These are phyloP conservation scores for Colletotrichum tanaceti DNA, from an alignment of 2,329 filamentous ascomycete species.

Conservation along the genomic window DNA sequence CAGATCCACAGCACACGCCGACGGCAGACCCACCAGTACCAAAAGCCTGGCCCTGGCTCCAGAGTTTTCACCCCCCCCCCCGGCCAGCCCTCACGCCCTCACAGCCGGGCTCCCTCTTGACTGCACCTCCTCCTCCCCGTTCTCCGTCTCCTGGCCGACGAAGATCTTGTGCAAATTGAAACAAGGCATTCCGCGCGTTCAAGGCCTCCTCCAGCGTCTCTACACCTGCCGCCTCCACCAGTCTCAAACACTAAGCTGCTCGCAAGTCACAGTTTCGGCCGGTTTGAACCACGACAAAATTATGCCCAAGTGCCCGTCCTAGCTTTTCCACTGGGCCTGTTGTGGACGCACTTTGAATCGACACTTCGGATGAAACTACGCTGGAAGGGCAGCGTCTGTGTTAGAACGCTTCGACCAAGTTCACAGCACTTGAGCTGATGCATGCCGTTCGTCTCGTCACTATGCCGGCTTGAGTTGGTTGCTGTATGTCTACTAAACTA, in stretches of 20 bases:
- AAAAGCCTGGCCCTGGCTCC: constrained; percentile 35
- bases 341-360: constrained; percentile 24
- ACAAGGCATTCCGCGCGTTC: constrained; percentile 36
- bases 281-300: constrained; percentile 30
- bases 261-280: constrained; percentile 31
- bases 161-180: constrained; percentile 35
- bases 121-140: constrained; percentile 15
- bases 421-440: constrained; percentile 19
- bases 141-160: constrained; percentile 17
- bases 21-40: constrained; percentile 33
- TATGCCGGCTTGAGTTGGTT: constrained; percentile 19
- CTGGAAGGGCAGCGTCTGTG: constrained; percentile 26
- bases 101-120: constrained; percentile 26
- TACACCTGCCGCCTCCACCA: constrained; percentile 25
- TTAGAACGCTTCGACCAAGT: constrained; percentile 19
- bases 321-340: constrained; percentile 8
- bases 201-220: constrained; percentile 11
- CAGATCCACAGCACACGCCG: constrained; percentile 28
- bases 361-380: constrained; percentile 35
- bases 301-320: constrained; percentile 20
- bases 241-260: constrained; percentile 37
- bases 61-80: constrained; percentile 25
- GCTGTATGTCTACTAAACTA: not conserved
- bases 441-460: constrained; percentile 21
- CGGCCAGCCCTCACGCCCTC: constrained; percentile 6